Evolutionary conservation across 169 alveolate species (phyloP).

Genomic region (Plasmodium inui): DNA sequence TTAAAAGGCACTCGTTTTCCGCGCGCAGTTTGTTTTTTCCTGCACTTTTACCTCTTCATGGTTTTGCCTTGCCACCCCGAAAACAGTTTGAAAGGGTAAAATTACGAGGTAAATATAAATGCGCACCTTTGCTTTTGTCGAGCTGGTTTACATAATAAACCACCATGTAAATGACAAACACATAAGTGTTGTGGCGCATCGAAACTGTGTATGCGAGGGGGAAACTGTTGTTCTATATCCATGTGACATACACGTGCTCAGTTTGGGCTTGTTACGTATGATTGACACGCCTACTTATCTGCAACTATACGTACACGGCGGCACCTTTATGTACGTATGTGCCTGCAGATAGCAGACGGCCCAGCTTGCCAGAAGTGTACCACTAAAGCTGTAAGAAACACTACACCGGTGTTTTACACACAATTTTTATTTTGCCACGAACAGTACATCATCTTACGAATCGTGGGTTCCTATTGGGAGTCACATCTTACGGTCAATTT

Average conservation of each 20-base stretch:
- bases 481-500: neutral
- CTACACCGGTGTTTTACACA: neutral
- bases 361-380: neutral
- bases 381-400: neutral
- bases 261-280: neutral
- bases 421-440: slow-evolving; percentile 10
- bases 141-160: neutral
- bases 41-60: neutral
- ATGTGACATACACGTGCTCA: neutral
- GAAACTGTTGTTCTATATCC: neutral
- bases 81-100: neutral
- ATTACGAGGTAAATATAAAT: neutral
- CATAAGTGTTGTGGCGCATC: neutral
- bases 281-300: neutral
- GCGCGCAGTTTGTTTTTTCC: neutral
- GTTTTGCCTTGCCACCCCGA: neutral
- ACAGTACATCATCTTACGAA: neutral
- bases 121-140: neutral
- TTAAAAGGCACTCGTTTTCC: neutral
- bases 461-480: neutral
- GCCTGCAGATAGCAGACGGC: neutral
- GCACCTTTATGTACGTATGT: neutral
- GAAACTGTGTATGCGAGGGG: neutral
- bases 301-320: neutral
- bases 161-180: neutral